Percentiles rank a stretch among this genome's conserved stretches.
phyloP scores from a whole-genome alignment of 148 eudicot species.

The Chenopodium quinoa region DNA sequence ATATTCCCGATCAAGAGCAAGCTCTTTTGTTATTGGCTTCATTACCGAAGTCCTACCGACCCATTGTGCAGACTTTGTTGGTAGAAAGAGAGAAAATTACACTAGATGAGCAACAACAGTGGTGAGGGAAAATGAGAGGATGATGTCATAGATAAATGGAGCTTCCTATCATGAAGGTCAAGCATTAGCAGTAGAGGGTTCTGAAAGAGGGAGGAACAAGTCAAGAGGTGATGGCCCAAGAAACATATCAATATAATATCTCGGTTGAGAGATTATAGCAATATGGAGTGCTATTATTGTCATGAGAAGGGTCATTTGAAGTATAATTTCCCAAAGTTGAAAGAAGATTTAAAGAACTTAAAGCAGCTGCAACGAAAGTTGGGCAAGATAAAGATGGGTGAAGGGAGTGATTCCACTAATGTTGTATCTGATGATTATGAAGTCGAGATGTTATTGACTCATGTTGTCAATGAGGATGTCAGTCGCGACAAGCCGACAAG shows the following conservation, averaged over 20 bases:
- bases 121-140: no score
- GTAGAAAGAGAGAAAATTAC: no score
- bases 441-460: no score
- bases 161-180: neutral
- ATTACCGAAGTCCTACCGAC: no score
- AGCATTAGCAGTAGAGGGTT: neutral
- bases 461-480: no score
- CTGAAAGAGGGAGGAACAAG: neutral
- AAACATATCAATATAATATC: neutral
- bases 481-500: no score
- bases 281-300: slow-evolving; percentile 3
- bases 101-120: no score
- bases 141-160: neutral
- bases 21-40: no score
- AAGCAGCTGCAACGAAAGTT: neutral
- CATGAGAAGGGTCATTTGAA: neutral
- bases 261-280: neutral
- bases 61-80: no score
- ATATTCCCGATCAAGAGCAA: no score
- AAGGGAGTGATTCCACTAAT: neutral
- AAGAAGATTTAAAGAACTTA: neutral
- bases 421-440: no score
- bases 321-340: neutral
- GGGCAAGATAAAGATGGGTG: neutral
- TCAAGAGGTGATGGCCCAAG: neutral